Evolutionary conservation across 306 rosid species (phyloP), one percentile per base, ranked within the genome.

Genomic region (Ormosia semicastrata): DNA sequence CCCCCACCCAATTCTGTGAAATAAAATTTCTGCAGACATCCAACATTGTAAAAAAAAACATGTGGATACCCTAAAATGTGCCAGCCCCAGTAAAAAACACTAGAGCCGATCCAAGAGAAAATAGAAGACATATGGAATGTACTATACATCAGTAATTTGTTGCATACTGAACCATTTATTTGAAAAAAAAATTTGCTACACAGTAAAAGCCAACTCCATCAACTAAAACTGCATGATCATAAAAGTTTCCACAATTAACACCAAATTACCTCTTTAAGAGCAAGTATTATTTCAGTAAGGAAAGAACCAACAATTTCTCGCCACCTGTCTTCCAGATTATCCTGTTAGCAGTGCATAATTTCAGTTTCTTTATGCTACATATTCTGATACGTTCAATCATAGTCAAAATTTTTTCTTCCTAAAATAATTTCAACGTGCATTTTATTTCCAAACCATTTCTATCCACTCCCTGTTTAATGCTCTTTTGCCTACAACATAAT

Each of bases 281-380:
- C 97, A 81, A 95, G 93, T 81, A 93, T 85, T 62, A 93, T 95
- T 88, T 95, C 98, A 1, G 94, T 90, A n/a, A 95, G 88, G 88
- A 93, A 93, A 56, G 89, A 79, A 17, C 33, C 57, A 53, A 70
- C 12, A 29, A 44, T 64, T 46, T 66, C 78, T 43, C 29, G 75
- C 83, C 89, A 59, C 82, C 43, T 53, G 64, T 12, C 41, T 78
- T 15, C 80, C 76, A 78, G 30, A 66, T 76, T 78, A 53, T 76
- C 89, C 87, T 87, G 85, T 39, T 17, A 14, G 74, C 18, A 76
- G n/a, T 5, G n/a, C 75, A 66, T 7, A 18, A 33, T 54, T 76
- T 80, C 75, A 80, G 15, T 75, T 79, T 75, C 29, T 17, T 62
- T 49, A 41, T 53, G 54, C 14, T 13, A n/a, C n/a, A n/a, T n/a